Percentiles rank a stretch among this genome's conserved stretches.
Evolutionary conservation across 139 green algal genomes (phyloP).

Genomic region (Asterochloris sp.): DNA sequence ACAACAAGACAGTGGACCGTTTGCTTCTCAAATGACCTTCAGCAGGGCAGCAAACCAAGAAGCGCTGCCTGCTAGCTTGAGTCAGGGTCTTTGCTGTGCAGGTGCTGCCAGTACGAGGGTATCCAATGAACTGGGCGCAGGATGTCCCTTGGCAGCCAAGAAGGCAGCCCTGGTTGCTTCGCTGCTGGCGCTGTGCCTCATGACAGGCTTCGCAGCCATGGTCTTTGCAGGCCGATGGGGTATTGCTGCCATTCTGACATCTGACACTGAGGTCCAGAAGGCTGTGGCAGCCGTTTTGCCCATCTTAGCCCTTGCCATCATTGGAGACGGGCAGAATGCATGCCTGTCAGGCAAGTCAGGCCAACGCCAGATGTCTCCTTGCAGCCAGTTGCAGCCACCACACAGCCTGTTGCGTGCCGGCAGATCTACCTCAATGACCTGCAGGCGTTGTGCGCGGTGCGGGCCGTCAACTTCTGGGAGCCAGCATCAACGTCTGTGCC

Average conservation of each 20-base stretch:
- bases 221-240: slow-evolving; percentile 29
- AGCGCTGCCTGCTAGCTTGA: too few species aligned
- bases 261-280: slow-evolving; percentile 23
- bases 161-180: slow-evolving; percentile 39
- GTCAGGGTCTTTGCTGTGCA: not conserved
- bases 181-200: slow-evolving; percentile 21
- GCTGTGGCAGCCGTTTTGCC: slow-evolving; percentile 10
- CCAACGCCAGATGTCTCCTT: slow-evolving; percentile 53
- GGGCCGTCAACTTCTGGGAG: slow-evolving; percentile 54
- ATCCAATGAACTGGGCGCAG: slow-evolving; percentile 58
- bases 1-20: not conserved
- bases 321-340: slow-evolving; percentile 17
- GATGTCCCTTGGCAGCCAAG: slow-evolving; percentile 45
- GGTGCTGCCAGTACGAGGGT: slow-evolving; percentile 56
- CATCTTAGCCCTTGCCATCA: slow-evolving; percentile 8
- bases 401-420: too few species aligned
- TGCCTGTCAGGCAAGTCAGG: slow-evolving; percentile 31
- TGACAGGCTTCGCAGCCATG: slow-evolving; percentile 37
- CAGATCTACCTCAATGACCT: too few species aligned
- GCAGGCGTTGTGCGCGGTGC: slow-evolving; percentile 58
- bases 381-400: slow-evolving; percentile 1
- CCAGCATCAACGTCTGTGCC: slow-evolving; percentile 52
- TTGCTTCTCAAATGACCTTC: not conserved
- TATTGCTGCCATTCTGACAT: slow-evolving; percentile 41
- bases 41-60: not conserved